Evolutionary conservation across 2,329 filamentous ascomycete species (phyloP).

Genomic region (Hypoxylon sp.): DNA sequence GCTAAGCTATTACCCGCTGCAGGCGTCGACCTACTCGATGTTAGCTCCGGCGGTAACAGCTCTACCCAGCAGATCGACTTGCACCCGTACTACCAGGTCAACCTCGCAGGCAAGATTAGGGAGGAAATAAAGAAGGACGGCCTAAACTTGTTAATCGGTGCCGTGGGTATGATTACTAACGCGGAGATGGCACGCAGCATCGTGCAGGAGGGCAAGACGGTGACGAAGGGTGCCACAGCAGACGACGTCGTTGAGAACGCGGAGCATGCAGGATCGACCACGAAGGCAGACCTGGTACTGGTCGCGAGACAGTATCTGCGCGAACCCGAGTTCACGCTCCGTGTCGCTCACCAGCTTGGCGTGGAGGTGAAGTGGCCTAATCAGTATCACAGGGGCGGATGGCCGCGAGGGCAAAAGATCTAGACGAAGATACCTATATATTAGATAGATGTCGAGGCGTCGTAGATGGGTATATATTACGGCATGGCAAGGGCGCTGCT

Average conservation of each 20-base stretch:
- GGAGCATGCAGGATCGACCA: constrained; percentile 56
- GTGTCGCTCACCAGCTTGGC: constrained; percentile 78
- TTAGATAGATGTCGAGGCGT: constrained; percentile 9
- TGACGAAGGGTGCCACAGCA: constrained; percentile 57
- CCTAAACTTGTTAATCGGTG: constrained; percentile 73
- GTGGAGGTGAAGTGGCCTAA: constrained; percentile 80
- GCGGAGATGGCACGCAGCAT: constrained; percentile 75
- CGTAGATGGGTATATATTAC: background rate
- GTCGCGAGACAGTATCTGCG: constrained; percentile 84
- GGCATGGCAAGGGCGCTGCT: background rate
- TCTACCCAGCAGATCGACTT: constrained; percentile 71
- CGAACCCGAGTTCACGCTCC: constrained; percentile 83
- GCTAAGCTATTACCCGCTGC: constrained; percentile 77
- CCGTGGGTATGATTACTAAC: constrained; percentile 81
- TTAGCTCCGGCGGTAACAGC: constrained; percentile 82
- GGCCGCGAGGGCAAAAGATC: constrained; percentile 51
- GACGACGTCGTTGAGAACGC: constrained; percentile 61
- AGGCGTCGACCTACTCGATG: constrained; percentile 87
- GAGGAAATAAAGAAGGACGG: constrained; percentile 69
- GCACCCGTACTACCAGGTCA: constrained; percentile 79
- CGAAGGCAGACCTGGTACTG: constrained; percentile 78
- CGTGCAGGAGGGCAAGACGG: constrained; percentile 63
- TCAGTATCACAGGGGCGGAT: constrained; percentile 68
- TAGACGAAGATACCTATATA: constrained; percentile 31
- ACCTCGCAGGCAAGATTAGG: constrained; percentile 80